A percentile compares a stretch with the other conserved stretches of the same genome.
Conservation (phyloP, 2,329 filamentous ascomycete species). For the Chalaropsis ovoidea region DNA sequence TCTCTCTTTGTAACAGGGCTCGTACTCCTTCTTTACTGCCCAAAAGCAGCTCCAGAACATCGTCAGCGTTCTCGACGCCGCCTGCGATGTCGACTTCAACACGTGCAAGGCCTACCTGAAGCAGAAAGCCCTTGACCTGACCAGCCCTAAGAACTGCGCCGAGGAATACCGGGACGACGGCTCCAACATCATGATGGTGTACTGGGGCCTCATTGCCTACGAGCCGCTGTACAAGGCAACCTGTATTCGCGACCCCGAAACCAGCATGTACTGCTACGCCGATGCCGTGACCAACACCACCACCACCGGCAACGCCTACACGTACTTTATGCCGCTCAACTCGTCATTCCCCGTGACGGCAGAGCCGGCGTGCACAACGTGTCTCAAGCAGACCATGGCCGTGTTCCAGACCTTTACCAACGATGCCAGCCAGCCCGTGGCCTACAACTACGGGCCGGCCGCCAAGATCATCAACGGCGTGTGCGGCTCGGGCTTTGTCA, state of each 20-base stretch:
- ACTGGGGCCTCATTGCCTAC: constrained; percentile 67
- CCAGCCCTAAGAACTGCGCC: constrained; percentile 54
- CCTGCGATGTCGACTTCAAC: constrained; percentile 58
- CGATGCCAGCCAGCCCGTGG: constrained; percentile 56
- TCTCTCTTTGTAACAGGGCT: constrained; percentile 53
- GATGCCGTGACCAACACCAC: constrained; percentile 69
- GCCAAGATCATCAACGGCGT: constrained; percentile 62
- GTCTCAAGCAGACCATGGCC: constrained; percentile 69
- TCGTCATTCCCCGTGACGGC: constrained; percentile 55
- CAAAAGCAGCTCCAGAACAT: constrained; percentile 60
- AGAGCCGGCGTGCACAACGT: constrained; percentile 64
- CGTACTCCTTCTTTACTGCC: constrained; percentile 71
- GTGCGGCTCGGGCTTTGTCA: constrained; percentile 50
- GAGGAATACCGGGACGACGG: constrained; percentile 59
- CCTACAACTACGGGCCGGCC: constrained; percentile 57
- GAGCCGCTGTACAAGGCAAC: constrained; percentile 66
- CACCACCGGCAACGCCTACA: constrained; percentile 60
- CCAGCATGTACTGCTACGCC: constrained; percentile 67
- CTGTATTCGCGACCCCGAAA: constrained; percentile 60
- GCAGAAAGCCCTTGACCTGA: constrained; percentile 55
- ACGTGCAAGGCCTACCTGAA: constrained; percentile 58
- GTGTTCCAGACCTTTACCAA: constrained; percentile 62
- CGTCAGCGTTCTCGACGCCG: constrained; percentile 65
- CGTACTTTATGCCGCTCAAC: constrained; percentile 81
- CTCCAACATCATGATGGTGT: constrained; percentile 61